Evolutionary conservation across 352 stramenopile species (phyloP).

Genomic region (Blastocystis sp.): DNA sequence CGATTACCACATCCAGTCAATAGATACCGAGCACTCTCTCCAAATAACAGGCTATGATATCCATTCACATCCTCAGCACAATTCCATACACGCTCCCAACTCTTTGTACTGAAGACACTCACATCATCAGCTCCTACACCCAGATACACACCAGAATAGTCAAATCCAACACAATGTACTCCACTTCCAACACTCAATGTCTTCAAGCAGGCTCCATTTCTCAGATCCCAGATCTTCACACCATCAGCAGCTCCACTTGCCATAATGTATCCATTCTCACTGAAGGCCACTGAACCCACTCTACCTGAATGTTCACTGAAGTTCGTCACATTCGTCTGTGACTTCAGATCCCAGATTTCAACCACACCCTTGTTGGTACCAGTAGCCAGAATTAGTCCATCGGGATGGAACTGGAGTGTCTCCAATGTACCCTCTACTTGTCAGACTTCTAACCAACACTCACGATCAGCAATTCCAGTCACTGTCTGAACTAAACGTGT

Average conservation of each 20-base stretch:
- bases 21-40: slow-evolving; percentile 37
- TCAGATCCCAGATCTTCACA: slow-evolving; percentile 84
- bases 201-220: slow-evolving; percentile 76
- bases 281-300: slow-evolving; percentile 78
- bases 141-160: slow-evolving; percentile 63
- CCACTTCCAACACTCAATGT: slow-evolving; percentile 36
- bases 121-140: not conserved
- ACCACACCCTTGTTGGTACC: slow-evolving; percentile 72
- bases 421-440: slow-evolving; percentile 66
- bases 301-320: slow-evolving; percentile 75
- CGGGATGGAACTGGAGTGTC: slow-evolving; percentile 79
- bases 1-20: slow-evolving; percentile 31
- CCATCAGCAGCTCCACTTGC: slow-evolving; percentile 75
- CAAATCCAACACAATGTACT: slow-evolving; percentile 58
- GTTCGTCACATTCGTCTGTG: slow-evolving; percentile 73
- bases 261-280: slow-evolving; percentile 88
- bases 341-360: slow-evolving; percentile 84
- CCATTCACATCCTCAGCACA: not conserved
- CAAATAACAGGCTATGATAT: slow-evolving; percentile 22
- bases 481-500: slow-evolving; percentile 59
- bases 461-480: not conserved
- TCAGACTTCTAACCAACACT: not conserved
- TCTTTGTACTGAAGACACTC: slow-evolving; percentile 30
- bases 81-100: not conserved
- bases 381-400: slow-evolving; percentile 83